Evolutionary conservation across 1,139 yeast species (phyloP), one percentile per base, ranked within the genome.

Genomic region (Yamadazyma kanchanaburiensis): DNA sequence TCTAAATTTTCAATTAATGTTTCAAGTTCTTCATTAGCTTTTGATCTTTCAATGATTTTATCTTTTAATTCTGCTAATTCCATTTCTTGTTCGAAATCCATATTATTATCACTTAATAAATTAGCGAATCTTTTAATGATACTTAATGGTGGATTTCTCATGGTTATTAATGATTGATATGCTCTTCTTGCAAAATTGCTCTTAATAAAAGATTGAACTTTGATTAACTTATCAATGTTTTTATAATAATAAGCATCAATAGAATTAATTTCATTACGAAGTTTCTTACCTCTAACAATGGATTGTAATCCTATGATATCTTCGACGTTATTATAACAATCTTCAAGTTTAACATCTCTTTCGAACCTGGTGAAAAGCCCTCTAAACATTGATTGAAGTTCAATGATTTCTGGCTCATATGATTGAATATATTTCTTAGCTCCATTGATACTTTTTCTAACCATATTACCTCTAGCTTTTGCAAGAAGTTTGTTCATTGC

Each of bases 121-220:
- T 78, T 77, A 1, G 91, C 85, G 56, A 88, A 94, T 35, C 77
- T 80, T 44, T 80, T 74, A 23, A 94, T 80, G 0, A 88, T 85
- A 15, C 79, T 58, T 27, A 94, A 57, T 0, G 94, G 83, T 1
- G 98, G 97, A 46, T 82, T 80, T 27, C 70, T 72, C 52, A 74
- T 78, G 9, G 74, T 70, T 25, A 85, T 75, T 34, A 91, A 65
- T 4, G 85, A 74, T 39, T 73, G 74, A 56, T 86, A 91, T 1
- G 95, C 94, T 27, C 65, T 70, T 17, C 82, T 82, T 32, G 83
- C 81, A 37, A 77, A 74, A 39, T 71, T 66, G 21, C 88, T 80
- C 34, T 88, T 73, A 28, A 89, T 72, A 27, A 68, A 66, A 27
- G 89, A 80, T 57, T 91, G 98, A 11, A 88, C 76, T 46, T 67